Base-by-base conservation (phyloP, 805 yeast species). In the Candida rishiriensis region DNA sequence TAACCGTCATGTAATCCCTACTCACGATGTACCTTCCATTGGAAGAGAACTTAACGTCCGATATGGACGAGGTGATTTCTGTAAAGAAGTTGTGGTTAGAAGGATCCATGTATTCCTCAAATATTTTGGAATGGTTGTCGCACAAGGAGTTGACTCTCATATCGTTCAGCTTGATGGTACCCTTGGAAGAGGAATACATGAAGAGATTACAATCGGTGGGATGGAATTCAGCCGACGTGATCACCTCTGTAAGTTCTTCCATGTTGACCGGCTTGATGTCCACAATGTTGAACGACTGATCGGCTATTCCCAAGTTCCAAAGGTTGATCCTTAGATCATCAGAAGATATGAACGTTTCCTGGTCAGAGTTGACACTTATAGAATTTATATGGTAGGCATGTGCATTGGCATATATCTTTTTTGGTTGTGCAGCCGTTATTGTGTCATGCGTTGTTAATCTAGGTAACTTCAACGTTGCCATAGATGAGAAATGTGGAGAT, bases 231-330 rank as follows among this genome's bases (percentile, higher is more conserved):
- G 98, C 95, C 59, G 90, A 79, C 14, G 99, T 93, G 52, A 93
- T 91, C 41, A 93, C 99, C 66, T 93, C 99, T 10, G 99, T 91
- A 57, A 93, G 77, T 69, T 93, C 99, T 71, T 93, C 99, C 99
- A 93, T 95, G 66, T 89, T 89, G 7, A 89, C 87, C 10, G 99
- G 99, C 65, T 95, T 89, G 60, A 93, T 93, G 68, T 93, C 99
- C 46, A 93, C 98, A 53, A 93, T 93, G 66, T 93, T 95, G 69
- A 93, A 93, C 57, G 90, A 80, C 69, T 91, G 97, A 66, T 91
- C 96, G 16, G 97, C 88, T 55, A 89, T 86, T 43, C 88, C 89
- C 54, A 90, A 73, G 65, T 91, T 90, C 99, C 99, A 93, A 52
- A 93, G 71, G 65, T 93, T 93, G 61, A 93, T 85, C 61, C 99